Percentiles rank a stretch among this genome's conserved stretches.
phyloP scores from a whole-genome alignment of 495 filamentous ascomycete genomes.

The Lasiosphaeria ovina region DNA sequence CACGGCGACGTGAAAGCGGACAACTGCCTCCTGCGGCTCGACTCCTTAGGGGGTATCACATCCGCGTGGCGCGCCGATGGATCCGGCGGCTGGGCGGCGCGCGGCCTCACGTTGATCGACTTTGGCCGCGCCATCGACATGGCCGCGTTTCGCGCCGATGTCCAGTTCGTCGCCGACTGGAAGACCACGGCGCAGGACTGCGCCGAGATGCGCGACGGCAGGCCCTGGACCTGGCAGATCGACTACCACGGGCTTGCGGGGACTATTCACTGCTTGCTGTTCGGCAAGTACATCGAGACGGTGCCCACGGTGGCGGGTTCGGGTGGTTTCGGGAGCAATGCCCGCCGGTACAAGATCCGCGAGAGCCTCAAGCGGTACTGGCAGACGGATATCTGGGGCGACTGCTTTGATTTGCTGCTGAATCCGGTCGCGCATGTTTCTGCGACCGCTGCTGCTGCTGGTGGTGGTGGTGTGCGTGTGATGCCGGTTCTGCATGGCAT shows the following conservation, averaged over 20 bases:
- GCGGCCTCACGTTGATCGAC: slow-evolving; percentile 86
- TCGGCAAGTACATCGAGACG: slow-evolving; percentile 93
- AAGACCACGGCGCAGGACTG: slow-evolving; percentile 80
- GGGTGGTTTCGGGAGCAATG: slow-evolving; percentile 27
- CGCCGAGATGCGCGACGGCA: slow-evolving; percentile 86
- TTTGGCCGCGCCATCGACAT: slow-evolving; percentile 95
- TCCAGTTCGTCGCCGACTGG: slow-evolving; percentile 95
- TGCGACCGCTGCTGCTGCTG: too few relatives aligned
- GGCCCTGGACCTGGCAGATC: slow-evolving; percentile 94
- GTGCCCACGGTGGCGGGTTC: slow-evolving; percentile 50
- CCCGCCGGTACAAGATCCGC: slow-evolving; percentile 60
- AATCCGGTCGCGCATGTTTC: slow-evolving; percentile 67
- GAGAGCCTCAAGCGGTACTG: slow-evolving; percentile 88
- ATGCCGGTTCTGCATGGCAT: slow-evolving; percentile 70
- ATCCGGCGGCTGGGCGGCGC: slow-evolving; percentile 69
- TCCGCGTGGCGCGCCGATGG: slow-evolving; percentile 65
- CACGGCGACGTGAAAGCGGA: slow-evolving; percentile 96
- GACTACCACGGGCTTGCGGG: slow-evolving; percentile 92
- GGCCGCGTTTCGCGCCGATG: slow-evolving; percentile 70
- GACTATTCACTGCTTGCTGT: slow-evolving; percentile 79
- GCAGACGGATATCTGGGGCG: slow-evolving; percentile 86
- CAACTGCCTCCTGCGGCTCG: slow-evolving; percentile 85
- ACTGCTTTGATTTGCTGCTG: slow-evolving; percentile 80
- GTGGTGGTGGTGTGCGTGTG: slow-evolving; percentile 5
- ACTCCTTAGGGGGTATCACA: slow-evolving; percentile 34